Conservation (phyloP, 768 basidiomycete species). For the Boletales sp. region DNA sequence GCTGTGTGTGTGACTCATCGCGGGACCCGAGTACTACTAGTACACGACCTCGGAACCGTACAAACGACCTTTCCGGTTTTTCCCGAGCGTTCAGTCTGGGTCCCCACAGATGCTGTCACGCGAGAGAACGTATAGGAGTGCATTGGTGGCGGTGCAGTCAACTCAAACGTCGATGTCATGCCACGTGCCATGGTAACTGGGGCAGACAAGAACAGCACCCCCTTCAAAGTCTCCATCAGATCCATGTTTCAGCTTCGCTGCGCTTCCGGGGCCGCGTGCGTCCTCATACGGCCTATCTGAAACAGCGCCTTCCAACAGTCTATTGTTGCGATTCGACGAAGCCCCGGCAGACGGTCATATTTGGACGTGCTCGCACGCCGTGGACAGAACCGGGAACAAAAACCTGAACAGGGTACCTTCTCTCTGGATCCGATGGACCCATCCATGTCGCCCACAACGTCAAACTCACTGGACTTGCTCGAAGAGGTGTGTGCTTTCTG, state of each 20-base stretch:
- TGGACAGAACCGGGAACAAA: neutral
- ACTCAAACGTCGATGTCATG: conserved; percentile 3
- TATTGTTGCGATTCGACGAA: neutral
- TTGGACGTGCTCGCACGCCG: conserved; percentile 10
- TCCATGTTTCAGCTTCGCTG: conserved; percentile 7
- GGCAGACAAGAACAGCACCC: neutral
- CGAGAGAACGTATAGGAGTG: no score
- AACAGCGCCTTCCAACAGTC: neutral
- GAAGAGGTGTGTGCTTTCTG: conserved; percentile 23
- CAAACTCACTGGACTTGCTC: conserved; percentile 21
- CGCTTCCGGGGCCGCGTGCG: neutral
- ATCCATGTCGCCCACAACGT: conserved; percentile 12
- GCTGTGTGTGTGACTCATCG: no score
- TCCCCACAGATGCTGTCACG: no score
- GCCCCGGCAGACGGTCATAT: conserved; percentile 1
- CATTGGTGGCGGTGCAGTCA: conserved; percentile 15
- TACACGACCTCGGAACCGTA: no score
- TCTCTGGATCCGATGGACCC: neutral
- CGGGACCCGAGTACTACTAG: no score
- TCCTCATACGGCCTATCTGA: neutral
- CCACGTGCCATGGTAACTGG: conserved; percentile 13
- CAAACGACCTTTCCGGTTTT: no score
- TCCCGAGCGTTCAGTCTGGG: no score
- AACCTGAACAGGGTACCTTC: neutral
- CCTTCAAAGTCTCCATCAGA: conserved; percentile 6